These are phyloP conservation scores for Dactylis glomerata DNA, from an alignment of 176 grass and related monocot species.

Conservation along the genomic window DNA sequence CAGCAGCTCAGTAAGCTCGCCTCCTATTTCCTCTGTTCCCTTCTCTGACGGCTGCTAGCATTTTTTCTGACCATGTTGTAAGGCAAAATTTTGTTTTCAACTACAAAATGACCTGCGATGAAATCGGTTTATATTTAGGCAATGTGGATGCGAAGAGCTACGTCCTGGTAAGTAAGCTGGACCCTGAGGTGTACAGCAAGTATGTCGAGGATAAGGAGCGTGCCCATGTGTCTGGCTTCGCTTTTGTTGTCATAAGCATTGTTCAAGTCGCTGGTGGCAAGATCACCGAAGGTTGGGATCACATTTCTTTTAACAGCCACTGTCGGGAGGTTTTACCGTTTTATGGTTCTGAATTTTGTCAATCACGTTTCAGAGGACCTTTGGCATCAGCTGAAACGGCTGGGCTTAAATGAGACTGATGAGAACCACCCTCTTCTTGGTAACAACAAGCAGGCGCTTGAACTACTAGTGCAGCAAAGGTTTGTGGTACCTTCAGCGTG, in stretches of 20 bases:
- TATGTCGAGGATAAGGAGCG: constrained; percentile 62
- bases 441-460: constrained; percentile 73
- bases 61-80: background rate
- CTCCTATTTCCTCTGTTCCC: background rate
- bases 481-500: constrained; percentile 11
- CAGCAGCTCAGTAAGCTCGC: constrained; percentile 43
- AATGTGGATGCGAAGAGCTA: constrained; percentile 70
- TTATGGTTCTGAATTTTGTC: background rate
- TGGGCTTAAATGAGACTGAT: constrained; percentile 69
- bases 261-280: constrained; percentile 72
- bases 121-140: constrained; percentile 25
- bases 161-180: constrained; percentile 58
- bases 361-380: constrained; percentile 61
- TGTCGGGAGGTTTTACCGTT: background rate
- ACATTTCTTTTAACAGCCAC: background rate
- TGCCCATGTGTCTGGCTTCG: constrained; percentile 61
- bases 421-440: constrained; percentile 56
- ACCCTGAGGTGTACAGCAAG: constrained; percentile 51
- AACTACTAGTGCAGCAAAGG: constrained; percentile 87
- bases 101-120: background rate
- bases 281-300: constrained; percentile 59
- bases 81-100: background rate
- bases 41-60: no score
- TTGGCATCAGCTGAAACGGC: constrained; percentile 72
- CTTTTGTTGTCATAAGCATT: constrained; percentile 68